Evolutionary conservation across 148 eudicot genomes (phyloP), one percentile per base, ranked within the genome.

Genomic region (Camellia sinensis): DNA sequence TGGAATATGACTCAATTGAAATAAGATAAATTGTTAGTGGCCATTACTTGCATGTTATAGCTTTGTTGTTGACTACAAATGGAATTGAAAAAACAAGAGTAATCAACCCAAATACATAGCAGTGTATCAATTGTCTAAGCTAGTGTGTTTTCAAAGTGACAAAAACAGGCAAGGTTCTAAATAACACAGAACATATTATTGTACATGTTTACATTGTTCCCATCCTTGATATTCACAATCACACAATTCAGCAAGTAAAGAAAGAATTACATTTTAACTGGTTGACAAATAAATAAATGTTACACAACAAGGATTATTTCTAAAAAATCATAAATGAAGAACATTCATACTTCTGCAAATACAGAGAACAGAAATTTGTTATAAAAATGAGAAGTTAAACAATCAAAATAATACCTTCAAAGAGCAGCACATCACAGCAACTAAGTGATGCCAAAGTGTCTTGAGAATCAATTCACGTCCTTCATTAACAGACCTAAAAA

Each of bases 341-440:
- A 67, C 71, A 40, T 67, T 41, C 3, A 67, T 46, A 41, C 52
- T 68, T 44, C 4, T 3, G 52, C 19, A 43, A n/a, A 44, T 1
- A 14, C 52, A 13, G 52, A 68, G 5, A 15, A n/a, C 18, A 19
- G 43, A 19, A 71, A 21, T 22, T 72, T 50, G 19, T 13, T 43
- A 3, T 19, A 48, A 50, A 76, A 63, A n/a, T 40, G 41, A 76
- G 70, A 57, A 21, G 8, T 21, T 71, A 13, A 46, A 19, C 37
- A 67, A 3, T 52, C 15, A 50, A 81, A 74, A 68, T 3, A 65
- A 7, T 82, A 90, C 93, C 93, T 90, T 90, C 84, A 90, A 71
- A 44, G 91, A 88, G 86, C 93, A 90, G 68, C 93, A 90, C 85
- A 90, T 75, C 69, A 90, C 77, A 48, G 91, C 93, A 78, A 88